A percentile compares a stretch with the other conserved stretches of the same genome.
These are phyloP conservation scores for Mycogone perniciosa DNA, from an alignment of 2,329 filamentous ascomycete genomes.

Conservation along the genomic window DNA sequence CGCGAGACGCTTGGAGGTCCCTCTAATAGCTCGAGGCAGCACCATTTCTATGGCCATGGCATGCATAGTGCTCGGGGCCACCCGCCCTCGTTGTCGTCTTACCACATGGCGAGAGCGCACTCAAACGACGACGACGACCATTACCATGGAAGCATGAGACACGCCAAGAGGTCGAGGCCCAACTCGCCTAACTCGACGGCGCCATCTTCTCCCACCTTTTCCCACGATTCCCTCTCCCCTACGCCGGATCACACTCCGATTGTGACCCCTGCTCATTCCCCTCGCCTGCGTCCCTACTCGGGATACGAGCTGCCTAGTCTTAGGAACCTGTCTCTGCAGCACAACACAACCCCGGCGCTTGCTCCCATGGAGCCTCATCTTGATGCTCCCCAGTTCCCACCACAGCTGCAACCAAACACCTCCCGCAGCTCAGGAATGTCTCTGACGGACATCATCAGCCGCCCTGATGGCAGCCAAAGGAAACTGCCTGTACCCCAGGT, in stretches of 20 bases:
- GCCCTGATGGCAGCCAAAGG: conserved; percentile 76
- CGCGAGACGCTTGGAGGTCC: conserved; percentile 44
- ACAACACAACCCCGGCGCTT: conserved; percentile 49
- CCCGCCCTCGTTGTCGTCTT: conserved; percentile 73
- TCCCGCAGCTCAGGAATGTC: conserved; percentile 61
- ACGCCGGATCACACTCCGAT: conserved; percentile 98
- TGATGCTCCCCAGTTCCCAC: conserved; percentile 36
- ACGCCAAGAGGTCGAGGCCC: conserved; percentile 82
- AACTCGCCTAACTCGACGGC: conserved; percentile 94
- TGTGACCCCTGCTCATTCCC: conserved; percentile 90
- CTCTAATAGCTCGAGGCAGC: conserved; percentile 41
- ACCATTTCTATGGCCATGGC: conserved; percentile 48
- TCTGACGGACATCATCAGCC: conserved; percentile 87
- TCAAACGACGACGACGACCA: conserved; percentile 75
- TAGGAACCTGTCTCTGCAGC: conserved; percentile 53
- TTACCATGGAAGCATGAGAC: conserved; percentile 60
- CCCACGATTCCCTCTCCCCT: conserved; percentile 88
- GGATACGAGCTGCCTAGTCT: conserved; percentile 79
- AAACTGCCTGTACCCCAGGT: conserved; percentile 88
- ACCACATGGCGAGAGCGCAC: conserved; percentile 88
- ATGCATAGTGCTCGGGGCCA: conserved; percentile 50
- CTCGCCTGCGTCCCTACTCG: conserved; percentile 75
- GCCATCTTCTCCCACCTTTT: conserved; percentile 92
- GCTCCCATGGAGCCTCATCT: conserved; percentile 54
- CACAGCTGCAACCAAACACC: conserved; percentile 47